Percentiles rank a stretch among this genome's conserved stretches.
Conservation (phyloP, 1,139 yeast species). For the Barnettozyma hawaiiensis region DNA sequence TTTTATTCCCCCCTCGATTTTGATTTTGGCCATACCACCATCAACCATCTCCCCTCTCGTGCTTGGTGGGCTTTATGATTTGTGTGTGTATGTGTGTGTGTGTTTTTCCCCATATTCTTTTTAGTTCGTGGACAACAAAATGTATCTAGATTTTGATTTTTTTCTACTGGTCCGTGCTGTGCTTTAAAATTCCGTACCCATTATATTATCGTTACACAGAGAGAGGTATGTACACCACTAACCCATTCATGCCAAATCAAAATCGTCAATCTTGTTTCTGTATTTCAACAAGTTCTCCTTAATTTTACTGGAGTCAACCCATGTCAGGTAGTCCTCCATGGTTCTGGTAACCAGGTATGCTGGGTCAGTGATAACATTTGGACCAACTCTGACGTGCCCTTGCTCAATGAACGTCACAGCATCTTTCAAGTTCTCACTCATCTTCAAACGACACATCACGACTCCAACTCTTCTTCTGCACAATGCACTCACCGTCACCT, state of each 20-base stretch:
- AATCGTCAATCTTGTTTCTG: conserved; percentile 81
- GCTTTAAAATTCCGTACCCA: not conserved
- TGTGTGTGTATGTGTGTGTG: no score
- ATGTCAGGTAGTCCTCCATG: conserved; percentile 93
- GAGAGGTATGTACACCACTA: not conserved
- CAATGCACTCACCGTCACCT: conserved; percentile 84
- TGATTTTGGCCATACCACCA: not conserved
- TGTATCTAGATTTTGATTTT: not conserved
- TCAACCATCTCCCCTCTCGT: no score
- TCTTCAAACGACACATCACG: conserved; percentile 88
- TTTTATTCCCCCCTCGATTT: not conserved
- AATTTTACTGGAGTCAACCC: conserved; percentile 95
- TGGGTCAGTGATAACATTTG: conserved; percentile 91
- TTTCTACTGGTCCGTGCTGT: not conserved
- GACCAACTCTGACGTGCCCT: conserved; percentile 97
- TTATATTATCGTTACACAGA: not conserved
- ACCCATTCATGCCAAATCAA: conserved; percentile 48
- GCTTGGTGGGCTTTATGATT: not conserved
- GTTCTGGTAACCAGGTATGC: conserved; percentile 89
- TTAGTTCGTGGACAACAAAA: conserved; percentile 1
- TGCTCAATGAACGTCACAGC: conserved; percentile 92
- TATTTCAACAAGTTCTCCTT: conserved; percentile 84
- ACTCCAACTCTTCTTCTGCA: conserved; percentile 92
- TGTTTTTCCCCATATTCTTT: no score
- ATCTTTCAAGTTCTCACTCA: conserved; percentile 87